Evolutionary conservation across 805 yeast species (phyloP), one percentile per base, ranked within the genome.

Genomic region (Saturnispora halmiae): DNA sequence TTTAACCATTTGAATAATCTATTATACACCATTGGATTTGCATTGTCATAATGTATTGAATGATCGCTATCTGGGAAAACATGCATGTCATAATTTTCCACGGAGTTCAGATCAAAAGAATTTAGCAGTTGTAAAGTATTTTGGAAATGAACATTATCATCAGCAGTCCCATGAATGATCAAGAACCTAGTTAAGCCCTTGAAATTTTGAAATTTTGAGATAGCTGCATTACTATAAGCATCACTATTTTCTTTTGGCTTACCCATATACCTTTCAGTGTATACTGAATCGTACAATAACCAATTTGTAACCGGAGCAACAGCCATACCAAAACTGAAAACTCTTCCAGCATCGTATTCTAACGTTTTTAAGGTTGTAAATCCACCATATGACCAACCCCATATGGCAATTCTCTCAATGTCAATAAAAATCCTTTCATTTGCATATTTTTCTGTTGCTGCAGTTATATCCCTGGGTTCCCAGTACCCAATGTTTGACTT

Each of bases 41-140:
- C 95, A 56, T 86, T 85, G 61, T 92, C 94, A 56, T 69, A 77
- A 38, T 60, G 61, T 34, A 92, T 90, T 35, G 79, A 69, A 58
- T 92, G 98, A 55, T 88, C 90, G 19, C 94, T 82, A 58, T 92
- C 98, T 0, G 98, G 97, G 63, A 80, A 92, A 11, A 87, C 72
- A 50, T 79, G 87, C 64, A 87, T 68, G 53, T 92, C 98, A 54
- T 78, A 92, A 54, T 83, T 83, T 43, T 74, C 78, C n/a, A 82
- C 72, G 7, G 46, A 48, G 25, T 51, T 46, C 36, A 63, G 29
- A 51, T 81, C 73, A 42, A 83, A 67, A 20, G 71, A 58, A 54
- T 83, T 88, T 9, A 82, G 41, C 10, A 82, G 63, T 54, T 72
- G 70, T 43, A 72, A 66, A 2, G 83, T 71, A 55, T 83, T 82